These are phyloP conservation scores for Chaetomium tenue DNA, from an alignment of 495 filamentous ascomycete genomes.

Conservation along the genomic window DNA sequence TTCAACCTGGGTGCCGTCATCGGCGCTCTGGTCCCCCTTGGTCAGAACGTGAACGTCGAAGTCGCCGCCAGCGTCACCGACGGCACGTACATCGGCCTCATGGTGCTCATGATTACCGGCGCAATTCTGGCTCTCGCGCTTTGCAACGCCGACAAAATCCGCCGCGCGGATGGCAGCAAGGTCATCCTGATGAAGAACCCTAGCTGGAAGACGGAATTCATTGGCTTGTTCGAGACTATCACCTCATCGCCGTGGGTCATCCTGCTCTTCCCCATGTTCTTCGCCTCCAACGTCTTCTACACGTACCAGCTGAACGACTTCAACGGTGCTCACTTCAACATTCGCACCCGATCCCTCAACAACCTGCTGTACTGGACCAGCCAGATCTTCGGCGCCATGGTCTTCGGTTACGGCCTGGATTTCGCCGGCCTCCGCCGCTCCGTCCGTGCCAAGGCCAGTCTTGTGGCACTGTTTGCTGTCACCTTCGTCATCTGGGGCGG, in stretches of 20 bases:
- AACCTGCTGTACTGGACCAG: conserved; percentile 80
- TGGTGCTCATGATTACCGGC: conserved; percentile 78
- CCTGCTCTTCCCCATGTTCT: conserved; percentile 85
- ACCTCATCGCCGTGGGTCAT: conserved; percentile 72
- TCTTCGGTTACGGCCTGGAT: conserved; percentile 78
- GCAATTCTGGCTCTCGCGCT: conserved; percentile 69
- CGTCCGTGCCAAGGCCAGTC: conserved; percentile 70
- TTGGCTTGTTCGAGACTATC: conserved; percentile 75
- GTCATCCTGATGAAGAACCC: conserved; percentile 87
- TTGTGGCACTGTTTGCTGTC: conserved; percentile 63
- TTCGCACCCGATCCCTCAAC: conserved; percentile 80
- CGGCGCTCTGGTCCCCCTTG: conserved; percentile 80
- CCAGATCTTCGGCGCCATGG: conserved; percentile 81
- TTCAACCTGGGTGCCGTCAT: conserved; percentile 94
- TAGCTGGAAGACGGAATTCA: conserved; percentile 73
- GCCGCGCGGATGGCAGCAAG: conserved; percentile 72
- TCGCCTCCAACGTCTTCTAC: conserved; percentile 77
- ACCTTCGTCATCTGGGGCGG: conserved; percentile 87
- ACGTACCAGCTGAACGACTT: conserved; percentile 65
- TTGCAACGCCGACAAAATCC: conserved; percentile 71
- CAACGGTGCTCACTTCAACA: conserved; percentile 72
- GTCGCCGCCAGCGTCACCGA: conserved; percentile 63
- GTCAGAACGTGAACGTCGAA: conserved; percentile 68
- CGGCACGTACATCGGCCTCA: conserved; percentile 88
- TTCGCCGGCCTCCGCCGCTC: conserved; percentile 60